phyloP scores from a whole-genome alignment of 768 basidiomycete genomes.

The Russula olivacea region DNA sequence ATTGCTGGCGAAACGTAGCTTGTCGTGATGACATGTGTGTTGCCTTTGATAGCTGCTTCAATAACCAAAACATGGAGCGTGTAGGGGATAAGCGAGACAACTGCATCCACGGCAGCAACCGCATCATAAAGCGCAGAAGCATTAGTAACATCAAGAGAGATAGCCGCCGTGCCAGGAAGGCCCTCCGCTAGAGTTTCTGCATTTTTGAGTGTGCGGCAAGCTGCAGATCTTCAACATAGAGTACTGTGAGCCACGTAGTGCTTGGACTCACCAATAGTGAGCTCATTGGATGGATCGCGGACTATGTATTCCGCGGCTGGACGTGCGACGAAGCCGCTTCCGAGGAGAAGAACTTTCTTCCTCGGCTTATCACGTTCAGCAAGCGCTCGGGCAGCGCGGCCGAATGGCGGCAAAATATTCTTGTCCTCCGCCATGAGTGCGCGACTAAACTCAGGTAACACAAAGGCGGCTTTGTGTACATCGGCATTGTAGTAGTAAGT shows the following conservation, averaged over 20 bases:
- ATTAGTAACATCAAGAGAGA: slow-evolving; percentile 77
- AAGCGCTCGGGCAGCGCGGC: slow-evolving; percentile 48
- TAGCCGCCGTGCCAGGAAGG: slow-evolving; percentile 64
- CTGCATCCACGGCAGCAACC: slow-evolving; percentile 82
- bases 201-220: slow-evolving; percentile 79
- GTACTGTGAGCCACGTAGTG: neutral
- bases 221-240: slow-evolving; percentile 34
- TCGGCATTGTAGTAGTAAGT: slow-evolving; percentile 82
- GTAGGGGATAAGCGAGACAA: slow-evolving; percentile 97
- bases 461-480: slow-evolving; percentile 78
- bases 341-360: slow-evolving; percentile 81
- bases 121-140: slow-evolving; percentile 67
- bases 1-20: slow-evolving; percentile 91
- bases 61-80: slow-evolving; percentile 86
- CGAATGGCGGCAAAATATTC: slow-evolving; percentile 70
- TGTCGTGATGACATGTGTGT: slow-evolving; percentile 93
- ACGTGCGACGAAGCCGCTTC: slow-evolving; percentile 90
- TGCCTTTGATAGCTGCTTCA: slow-evolving; percentile 80
- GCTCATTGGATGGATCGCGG: slow-evolving; percentile 68
- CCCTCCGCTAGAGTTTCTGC: slow-evolving; percentile 63
- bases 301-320: slow-evolving; percentile 96
- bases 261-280: slow-evolving; percentile 67
- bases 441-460: slow-evolving; percentile 89
- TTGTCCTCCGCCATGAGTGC: slow-evolving; percentile 66
- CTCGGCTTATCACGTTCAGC: slow-evolving; percentile 43